Conservation (phyloP, 768 basidiomycete species). For the Strobilomyces dryophilus region DNA sequence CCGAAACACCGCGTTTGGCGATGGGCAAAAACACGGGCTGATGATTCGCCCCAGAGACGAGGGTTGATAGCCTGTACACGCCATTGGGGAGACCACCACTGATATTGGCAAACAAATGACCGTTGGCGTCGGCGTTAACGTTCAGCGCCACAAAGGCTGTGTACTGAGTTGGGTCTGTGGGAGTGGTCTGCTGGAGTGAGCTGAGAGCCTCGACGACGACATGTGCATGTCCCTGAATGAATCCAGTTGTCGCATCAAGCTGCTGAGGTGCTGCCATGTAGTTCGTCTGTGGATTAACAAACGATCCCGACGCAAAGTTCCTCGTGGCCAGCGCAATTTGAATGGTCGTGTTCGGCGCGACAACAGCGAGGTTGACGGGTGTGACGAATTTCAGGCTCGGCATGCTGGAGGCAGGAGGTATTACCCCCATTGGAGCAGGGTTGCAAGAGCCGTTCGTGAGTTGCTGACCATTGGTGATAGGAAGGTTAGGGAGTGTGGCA, state of each 20-base stretch:
- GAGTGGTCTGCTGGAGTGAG: slow-evolving; percentile 44
- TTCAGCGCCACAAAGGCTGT: slow-evolving; percentile 59
- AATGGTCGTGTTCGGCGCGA: slow-evolving; percentile 47
- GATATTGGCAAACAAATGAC: slow-evolving; percentile 45
- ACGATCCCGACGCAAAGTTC: slow-evolving; percentile 49
- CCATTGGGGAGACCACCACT: slow-evolving; percentile 53
- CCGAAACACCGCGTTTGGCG: slow-evolving; percentile 39
- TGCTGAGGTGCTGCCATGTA: slow-evolving; percentile 57
- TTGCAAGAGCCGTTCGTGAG: slow-evolving; percentile 53
- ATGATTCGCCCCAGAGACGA: slow-evolving; percentile 47
- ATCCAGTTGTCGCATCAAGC: slow-evolving; percentile 39
- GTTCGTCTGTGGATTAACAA: slow-evolving; percentile 50
- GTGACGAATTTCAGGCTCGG: slow-evolving; percentile 51
- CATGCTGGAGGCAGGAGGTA: slow-evolving; percentile 46
- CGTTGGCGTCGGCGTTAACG: slow-evolving; percentile 36
- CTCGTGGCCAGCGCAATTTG: slow-evolving; percentile 46
- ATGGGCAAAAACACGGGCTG: slow-evolving; percentile 35
- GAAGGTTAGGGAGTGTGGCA: slow-evolving; percentile 39
- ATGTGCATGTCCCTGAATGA: slow-evolving; percentile 60
- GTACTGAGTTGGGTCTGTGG: slow-evolving; percentile 48
- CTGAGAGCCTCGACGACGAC: slow-evolving; percentile 53
- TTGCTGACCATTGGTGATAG: slow-evolving; percentile 62
- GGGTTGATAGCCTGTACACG: slow-evolving; percentile 41
- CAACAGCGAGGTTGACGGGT: slow-evolving; percentile 41
- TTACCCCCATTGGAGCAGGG: slow-evolving; percentile 56